Base-by-base conservation (phyloP, 2,329 filamentous ascomycete genomes). In the Aspergillus sp. region DNA sequence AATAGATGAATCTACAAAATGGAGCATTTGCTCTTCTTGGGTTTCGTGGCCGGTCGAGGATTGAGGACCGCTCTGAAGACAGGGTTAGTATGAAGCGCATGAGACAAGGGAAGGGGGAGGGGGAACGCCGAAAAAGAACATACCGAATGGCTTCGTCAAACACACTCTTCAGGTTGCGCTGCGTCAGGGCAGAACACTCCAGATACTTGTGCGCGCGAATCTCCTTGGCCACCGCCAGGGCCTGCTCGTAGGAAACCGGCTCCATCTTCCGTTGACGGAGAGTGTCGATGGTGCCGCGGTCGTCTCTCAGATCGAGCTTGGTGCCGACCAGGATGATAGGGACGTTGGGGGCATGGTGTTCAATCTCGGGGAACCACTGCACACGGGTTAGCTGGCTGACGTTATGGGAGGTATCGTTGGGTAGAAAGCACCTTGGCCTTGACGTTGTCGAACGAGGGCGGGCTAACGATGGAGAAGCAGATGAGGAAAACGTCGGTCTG, bases 111-210 rank as follows among this genome's bases (percentile, higher is more conserved):
- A 10, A 36, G 32, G 26, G 6, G 16, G 4, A 18, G 4, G 46
- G 14, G 31, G 26, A 1, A 18, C 2, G 6, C 7, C 50, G 16
- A 2, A 31, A 31, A 20, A 20, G 18, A 20, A 80, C 89, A 69
- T 81, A 98, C 95, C 95, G 89, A 74, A 99, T 99, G 36, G 95
- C 95, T 80, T 97, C 94, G 74, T 99, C 95, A 74, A 99, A 99
- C 52, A 99, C 95, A 71, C 92, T 96, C 88, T 99, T 99, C 69
- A 99, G 80, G 78, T 97, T 97, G 73, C 94, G 85, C 82, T 98
- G 95, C 42, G 95, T 99, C 67, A 99, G 82, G 52, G 95, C 95
- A 55, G 95, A 98, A 81, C 95, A 99, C 80, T 99, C 95, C 47
- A 98, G 85, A 80, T 99, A 99, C 81, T 97, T 98, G 80, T 95